Percentiles rank a stretch among this genome's conserved stretches.
These are phyloP conservation scores for Apiotrichum laibachii DNA, from an alignment of 1,284 basidiomycete genomes.

Conservation along the genomic window DNA sequence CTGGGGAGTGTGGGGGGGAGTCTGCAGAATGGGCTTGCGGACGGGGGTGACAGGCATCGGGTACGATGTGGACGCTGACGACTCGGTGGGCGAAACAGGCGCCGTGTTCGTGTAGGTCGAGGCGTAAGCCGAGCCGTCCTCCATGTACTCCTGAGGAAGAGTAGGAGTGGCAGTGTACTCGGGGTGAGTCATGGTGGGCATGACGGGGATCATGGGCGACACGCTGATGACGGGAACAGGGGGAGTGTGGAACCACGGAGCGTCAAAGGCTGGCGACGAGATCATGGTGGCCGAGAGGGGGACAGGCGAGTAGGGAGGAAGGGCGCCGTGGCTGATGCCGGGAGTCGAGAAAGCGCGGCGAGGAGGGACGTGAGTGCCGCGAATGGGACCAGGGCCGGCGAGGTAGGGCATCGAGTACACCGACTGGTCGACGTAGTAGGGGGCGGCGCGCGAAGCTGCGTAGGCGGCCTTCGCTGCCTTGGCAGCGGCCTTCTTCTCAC, in stretches of 20 bases:
- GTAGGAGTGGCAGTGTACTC: slow-evolving; percentile 11
- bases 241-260: slow-evolving; percentile 29
- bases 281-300: slow-evolving; percentile 33
- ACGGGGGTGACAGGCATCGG: slow-evolving; percentile 25
- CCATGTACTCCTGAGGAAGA: slow-evolving; percentile 8
- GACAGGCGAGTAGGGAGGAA: slow-evolving; percentile 28
- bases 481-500: slow-evolving; percentile 47
- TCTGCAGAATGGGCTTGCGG: slow-evolving; percentile 15
- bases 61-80: slow-evolving; percentile 24
- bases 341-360: slow-evolving; percentile 40
- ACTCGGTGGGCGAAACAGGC: slow-evolving; percentile 28
- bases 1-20: slow-evolving; percentile 24
- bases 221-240: slow-evolving; percentile 25
- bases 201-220: slow-evolving; percentile 20
- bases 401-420: slow-evolving; percentile 36
- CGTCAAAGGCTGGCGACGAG: slow-evolving; percentile 42
- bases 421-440: slow-evolving; percentile 36
- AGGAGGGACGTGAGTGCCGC: slow-evolving; percentile 30
- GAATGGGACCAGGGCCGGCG: slow-evolving; percentile 22
- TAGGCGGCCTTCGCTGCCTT: slow-evolving; percentile 36
- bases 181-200: slow-evolving; percentile 17
- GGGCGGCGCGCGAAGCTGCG: slow-evolving; percentile 27
- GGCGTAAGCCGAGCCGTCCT: slow-evolving; percentile 12
- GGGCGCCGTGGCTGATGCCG: slow-evolving; percentile 14
- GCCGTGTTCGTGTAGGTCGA: slow-evolving; percentile 17